These are phyloP conservation scores for Isoetes taiwanensis DNA, from an alignment of 75 land plant species.

Conservation along the genomic window DNA sequence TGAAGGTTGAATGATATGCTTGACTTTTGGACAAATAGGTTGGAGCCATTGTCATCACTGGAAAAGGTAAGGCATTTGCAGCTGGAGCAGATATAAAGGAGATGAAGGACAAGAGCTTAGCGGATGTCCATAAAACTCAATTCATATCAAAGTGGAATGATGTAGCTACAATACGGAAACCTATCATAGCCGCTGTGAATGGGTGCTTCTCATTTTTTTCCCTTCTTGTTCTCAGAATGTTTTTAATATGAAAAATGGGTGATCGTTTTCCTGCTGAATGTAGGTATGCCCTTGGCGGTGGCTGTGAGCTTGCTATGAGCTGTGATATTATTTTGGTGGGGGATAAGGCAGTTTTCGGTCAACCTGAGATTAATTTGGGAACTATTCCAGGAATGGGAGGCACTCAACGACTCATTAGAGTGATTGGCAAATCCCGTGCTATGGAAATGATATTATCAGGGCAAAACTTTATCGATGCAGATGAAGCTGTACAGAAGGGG, in stretches of 20 bases:
- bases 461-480: slow-evolving; percentile 22
- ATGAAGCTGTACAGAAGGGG: slow-evolving; percentile 27
- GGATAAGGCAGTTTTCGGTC: slow-evolving; percentile 27
- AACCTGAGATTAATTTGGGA: slow-evolving; percentile 28
- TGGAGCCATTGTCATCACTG: slow-evolving; percentile 30
- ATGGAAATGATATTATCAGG: slow-evolving; percentile 38
- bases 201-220: slow-evolving; percentile 10
- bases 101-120: slow-evolving; percentile 27
- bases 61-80: slow-evolving; percentile 32
- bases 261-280: background rate
- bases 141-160: slow-evolving; percentile 23
- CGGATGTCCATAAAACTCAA: slow-evolving; percentile 11
- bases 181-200: slow-evolving; percentile 33
- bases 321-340: slow-evolving; percentile 30
- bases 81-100: slow-evolving; percentile 35
- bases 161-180: slow-evolving; percentile 17
- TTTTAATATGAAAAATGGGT: background rate
- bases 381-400: slow-evolving; percentile 35
- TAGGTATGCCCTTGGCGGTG: slow-evolving; percentile 33
- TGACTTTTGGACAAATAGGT: slow-evolving; percentile 14
- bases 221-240: too few species aligned
- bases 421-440: slow-evolving; percentile 33
- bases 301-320: slow-evolving; percentile 29
- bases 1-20: too few species aligned
- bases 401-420: slow-evolving; percentile 27